A percentile compares a stretch with the other conserved stretches of the same genome.
These are phyloP conservation scores for Nakazawaea ernobii DNA, from an alignment of 805 yeast genomes.

Conservation along the genomic window DNA sequence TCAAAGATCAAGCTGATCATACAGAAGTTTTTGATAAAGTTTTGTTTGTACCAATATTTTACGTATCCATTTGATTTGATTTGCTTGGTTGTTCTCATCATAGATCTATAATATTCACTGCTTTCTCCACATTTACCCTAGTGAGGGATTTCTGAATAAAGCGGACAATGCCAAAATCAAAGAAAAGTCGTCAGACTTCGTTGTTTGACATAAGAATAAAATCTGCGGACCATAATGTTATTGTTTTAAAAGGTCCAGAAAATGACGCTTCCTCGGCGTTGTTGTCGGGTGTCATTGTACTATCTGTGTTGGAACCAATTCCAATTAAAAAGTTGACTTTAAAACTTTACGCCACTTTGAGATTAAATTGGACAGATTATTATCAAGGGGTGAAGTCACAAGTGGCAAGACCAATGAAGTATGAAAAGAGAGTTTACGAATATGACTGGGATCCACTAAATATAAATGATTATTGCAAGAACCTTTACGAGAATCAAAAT, in stretches of 20 bases:
- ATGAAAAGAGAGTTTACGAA: conserved; percentile 64
- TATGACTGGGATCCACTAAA: conserved; percentile 72
- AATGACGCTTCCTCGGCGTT: conserved; percentile 73
- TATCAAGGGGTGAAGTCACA: conserved; percentile 39
- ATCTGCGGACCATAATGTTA: conserved; percentile 69
- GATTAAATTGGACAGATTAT: conserved; percentile 59
- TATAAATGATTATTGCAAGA: conserved; percentile 31
- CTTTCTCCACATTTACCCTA: no score
- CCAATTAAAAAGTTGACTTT: conserved; percentile 59
- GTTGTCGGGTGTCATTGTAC: conserved; percentile 70
- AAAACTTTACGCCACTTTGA: conserved; percentile 60
- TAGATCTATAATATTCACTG: no score
- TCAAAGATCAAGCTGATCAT: no score
- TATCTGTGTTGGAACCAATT: conserved; percentile 72
- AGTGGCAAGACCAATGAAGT: conserved; percentile 40
- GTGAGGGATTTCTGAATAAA: no score
- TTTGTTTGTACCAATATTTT: no score
- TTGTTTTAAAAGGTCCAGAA: conserved; percentile 74
- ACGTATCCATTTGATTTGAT: no score
- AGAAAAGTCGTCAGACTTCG: conserved; percentile 23
- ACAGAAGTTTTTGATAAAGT: no score
- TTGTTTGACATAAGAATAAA: conserved; percentile 48
- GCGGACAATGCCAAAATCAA: conserved; percentile 17
- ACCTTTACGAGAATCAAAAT: conserved; percentile 4
- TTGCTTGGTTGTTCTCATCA: no score